Conservation (phyloP, 208 protist species). For the Novymonas esmeraldas region DNA sequence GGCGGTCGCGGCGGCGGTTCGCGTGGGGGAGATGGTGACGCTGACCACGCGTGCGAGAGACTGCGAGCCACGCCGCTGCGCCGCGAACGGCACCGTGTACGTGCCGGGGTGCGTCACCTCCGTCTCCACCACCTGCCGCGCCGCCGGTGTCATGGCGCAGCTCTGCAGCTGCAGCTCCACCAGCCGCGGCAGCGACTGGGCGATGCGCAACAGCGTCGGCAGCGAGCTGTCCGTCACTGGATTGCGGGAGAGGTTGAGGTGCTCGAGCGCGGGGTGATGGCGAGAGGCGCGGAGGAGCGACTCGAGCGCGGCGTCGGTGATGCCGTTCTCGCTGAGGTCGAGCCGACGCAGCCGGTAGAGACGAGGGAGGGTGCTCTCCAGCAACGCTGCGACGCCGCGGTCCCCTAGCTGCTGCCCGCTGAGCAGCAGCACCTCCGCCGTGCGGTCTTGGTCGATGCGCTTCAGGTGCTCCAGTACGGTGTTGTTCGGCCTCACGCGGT, state of each 20-base stretch:
- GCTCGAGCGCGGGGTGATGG: constrained; percentile 49
- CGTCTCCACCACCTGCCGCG: constrained; percentile 26
- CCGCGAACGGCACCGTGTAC: neutral
- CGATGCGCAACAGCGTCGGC: constrained; percentile 41
- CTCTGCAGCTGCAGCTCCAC: constrained; percentile 35
- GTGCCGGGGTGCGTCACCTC: constrained; percentile 28
- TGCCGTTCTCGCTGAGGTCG: constrained; percentile 58
- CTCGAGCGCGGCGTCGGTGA: constrained; percentile 44
- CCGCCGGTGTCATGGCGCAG: constrained; percentile 35
- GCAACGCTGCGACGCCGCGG: constrained; percentile 37
- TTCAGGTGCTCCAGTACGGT: constrained; percentile 41
- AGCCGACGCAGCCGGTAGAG: constrained; percentile 54
- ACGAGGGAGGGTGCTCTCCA: constrained; percentile 51
- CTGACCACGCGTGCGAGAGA: neutral
- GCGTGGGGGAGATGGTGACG: neutral
- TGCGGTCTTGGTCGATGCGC: constrained; percentile 25
- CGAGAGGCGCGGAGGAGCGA: constrained; percentile 28
- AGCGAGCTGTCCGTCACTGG: constrained; percentile 40
- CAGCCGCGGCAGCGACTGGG: constrained; percentile 37
- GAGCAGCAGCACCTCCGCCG: constrained; percentile 32
- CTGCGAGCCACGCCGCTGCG: neutral
- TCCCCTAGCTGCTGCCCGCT: constrained; percentile 44
- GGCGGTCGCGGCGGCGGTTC: neutral
- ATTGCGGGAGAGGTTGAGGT: constrained; percentile 65
- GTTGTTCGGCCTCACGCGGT: constrained; percentile 45